phyloP scores from a whole-genome alignment of 129 eudicot species.

The Flaveria robusta region DNA sequence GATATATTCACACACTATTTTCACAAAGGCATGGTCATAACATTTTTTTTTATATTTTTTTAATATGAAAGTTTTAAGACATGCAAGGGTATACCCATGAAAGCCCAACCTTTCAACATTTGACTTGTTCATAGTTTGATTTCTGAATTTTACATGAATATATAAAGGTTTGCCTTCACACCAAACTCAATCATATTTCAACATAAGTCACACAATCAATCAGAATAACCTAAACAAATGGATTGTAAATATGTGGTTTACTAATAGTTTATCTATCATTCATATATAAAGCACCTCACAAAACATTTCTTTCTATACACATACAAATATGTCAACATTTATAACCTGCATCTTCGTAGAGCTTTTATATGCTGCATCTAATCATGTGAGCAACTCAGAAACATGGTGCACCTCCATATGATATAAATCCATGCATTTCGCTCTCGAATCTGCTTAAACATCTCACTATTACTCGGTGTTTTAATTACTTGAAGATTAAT shows the following conservation, averaged over 20 bases:
- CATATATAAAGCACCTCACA: constrained; percentile 20
- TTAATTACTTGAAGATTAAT: constrained; percentile 44
- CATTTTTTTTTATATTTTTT: neutral
- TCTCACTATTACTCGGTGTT: constrained; percentile 42
- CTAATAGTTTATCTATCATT: constrained; percentile 14
- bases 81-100: neutral
- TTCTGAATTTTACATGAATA: neutral
- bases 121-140: neutral
- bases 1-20: neutral
- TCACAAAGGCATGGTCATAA: neutral
- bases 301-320: constrained; percentile 28
- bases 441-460: constrained; percentile 62
- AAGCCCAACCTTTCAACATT: neutral
- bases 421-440: constrained; percentile 77
- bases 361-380: constrained; percentile 25
- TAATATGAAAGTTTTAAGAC: neutral
- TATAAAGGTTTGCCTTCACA: neutral
- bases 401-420: constrained; percentile 80
- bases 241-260: neutral
- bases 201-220: neutral
- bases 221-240: neutral
- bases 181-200: neutral
- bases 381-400: constrained; percentile 77
- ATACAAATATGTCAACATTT: neutral
- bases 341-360: constrained; percentile 25